A percentile compares a stretch with the other conserved stretches of the same genome.
phyloP scores from a whole-genome alignment of 345 rosid genomes.

The Durio zibethinus region DNA sequence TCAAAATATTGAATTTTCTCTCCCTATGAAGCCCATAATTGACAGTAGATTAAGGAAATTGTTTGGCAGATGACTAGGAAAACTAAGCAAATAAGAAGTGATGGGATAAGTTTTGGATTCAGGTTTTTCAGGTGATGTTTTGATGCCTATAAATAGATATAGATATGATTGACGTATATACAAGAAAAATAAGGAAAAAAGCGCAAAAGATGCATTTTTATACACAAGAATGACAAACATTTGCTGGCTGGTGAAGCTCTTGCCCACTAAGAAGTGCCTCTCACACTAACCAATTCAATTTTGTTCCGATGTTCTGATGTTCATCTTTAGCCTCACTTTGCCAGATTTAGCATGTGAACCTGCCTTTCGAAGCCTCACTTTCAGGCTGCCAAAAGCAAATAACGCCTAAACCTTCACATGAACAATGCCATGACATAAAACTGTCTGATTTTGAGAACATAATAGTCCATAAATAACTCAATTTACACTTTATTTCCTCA shows the following conservation, averaged over 20 bases:
- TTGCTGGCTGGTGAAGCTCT: too few species aligned
- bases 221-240: too few species aligned
- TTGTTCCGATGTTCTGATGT: slow-evolving; percentile 8
- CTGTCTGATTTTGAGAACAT: neutral
- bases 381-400: neutral
- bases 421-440: slow-evolving; percentile 2
- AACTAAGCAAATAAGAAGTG: neutral
- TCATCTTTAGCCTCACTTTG: neutral
- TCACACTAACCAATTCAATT: slow-evolving; percentile 7
- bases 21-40: neutral
- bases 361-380: neutral
- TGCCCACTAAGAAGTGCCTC: too few species aligned
- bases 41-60: neutral
- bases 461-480: neutral
- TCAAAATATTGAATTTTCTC: neutral
- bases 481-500: neutral
- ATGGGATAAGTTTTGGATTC: neutral
- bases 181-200: too few species aligned
- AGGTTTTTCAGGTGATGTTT: neutral
- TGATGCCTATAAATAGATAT: neutral
- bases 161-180: too few species aligned
- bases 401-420: slow-evolving; percentile 1
- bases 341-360: slow-evolving; percentile 16
- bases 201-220: too few species aligned
- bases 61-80: neutral